Base-by-base conservation (phyloP, 129 eudicot species). In the Chrysanthemum seticuspe region DNA sequence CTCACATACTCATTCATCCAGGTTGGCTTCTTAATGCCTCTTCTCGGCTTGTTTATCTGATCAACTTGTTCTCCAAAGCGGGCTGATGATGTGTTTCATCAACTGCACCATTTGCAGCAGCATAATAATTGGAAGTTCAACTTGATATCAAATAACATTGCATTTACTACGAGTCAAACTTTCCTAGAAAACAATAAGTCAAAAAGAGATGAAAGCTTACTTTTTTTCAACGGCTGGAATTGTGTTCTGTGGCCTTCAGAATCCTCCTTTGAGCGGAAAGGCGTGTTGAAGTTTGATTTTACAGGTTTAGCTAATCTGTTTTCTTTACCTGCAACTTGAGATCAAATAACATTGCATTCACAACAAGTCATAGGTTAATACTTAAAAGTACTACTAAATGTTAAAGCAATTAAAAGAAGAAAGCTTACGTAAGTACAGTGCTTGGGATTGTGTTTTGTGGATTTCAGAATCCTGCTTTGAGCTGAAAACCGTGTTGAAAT, bases 241-340 rank as follows among this genome's bases (percentile, higher is more conserved):
- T 62, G 67, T 62, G 67, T 62, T 62, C 34, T 19, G 48, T 31
- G 67, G 44, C 15, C 19, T 6, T 25, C 48, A 31, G 48, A 29
- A 62, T 31, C 67, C 44, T 52, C 70, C 71, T 52, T 9, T 8
- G 54, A 63, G 78, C 70, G 14, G 25, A 56, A 74, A 65, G 63
- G 27, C 27, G 8, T 40, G 47, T 40, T 2, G 47, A 40, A 40
- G 47, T 40, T 40, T 6, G 47, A 10, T 40, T 40, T 7, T 6
- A 6, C 6, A 40, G 7, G 47, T 40, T 40, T 9, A 40, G 47
- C 47, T 40, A 9, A 40, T 40, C 9, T 40, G 34, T 29, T 40
- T 40, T 1, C 47, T 40, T 9, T 6, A 6, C 0, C 10, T 40
- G 47, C 10, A 5, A 40, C 47, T 40, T 40, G 10, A 40, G 6